Conservation (phyloP, 495 filamentous ascomycete species). For the Astrocystis sublimbata region DNA sequence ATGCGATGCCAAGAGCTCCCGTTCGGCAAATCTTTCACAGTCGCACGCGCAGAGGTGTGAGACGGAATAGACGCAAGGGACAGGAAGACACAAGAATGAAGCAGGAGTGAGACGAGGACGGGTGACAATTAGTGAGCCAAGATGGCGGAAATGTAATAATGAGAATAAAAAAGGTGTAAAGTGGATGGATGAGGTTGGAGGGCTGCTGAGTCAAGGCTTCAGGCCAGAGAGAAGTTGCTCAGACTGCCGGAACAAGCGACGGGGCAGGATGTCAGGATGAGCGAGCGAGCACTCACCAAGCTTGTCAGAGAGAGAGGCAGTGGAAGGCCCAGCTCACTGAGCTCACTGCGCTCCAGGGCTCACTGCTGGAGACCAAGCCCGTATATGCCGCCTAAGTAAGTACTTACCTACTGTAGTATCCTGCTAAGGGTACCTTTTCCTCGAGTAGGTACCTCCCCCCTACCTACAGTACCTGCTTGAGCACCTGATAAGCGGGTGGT, state of each 20-base stretch:
- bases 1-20: slow-evolving; percentile 9
- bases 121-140: background rate
- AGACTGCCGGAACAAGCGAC: background rate
- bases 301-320: background rate
- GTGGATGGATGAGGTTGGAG: background rate
- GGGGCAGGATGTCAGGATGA: no score
- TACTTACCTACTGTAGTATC: background rate
- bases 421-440: no score
- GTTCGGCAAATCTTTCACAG: slow-evolving; percentile 18
- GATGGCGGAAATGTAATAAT: background rate
- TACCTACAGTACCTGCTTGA: no score
- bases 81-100: background rate
- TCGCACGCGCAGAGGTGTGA: slow-evolving; percentile 5
- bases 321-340: slow-evolving; percentile 7
- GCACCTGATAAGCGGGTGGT: no score
- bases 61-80: background rate
- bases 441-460: no score
- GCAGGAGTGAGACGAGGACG: background rate
- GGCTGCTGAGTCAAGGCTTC: background rate
- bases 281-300: slow-evolving; percentile 8
- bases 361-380: no score
- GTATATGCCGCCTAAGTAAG: no score
- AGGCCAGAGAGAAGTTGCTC: background rate
- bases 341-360: no score
- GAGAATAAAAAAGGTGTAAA: background rate